Conservation (phyloP, 202 grass and related monocot species). For the Elaeis oleifera region DNA sequence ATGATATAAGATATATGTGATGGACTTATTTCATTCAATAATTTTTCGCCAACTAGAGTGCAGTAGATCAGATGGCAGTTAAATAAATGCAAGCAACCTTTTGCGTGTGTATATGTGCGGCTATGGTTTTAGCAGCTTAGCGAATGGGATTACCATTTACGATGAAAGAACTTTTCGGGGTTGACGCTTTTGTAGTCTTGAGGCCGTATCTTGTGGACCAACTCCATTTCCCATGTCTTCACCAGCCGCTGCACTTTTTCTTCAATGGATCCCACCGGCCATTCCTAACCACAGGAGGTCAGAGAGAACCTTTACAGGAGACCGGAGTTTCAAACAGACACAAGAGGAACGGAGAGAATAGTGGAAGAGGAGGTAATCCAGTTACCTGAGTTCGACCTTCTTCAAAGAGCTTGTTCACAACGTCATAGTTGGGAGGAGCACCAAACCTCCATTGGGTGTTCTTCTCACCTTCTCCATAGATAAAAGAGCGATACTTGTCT, state of each 20-base stretch:
- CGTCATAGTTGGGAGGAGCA: constrained; percentile 53
- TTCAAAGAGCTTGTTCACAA: constrained; percentile 78
- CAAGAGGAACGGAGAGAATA: too few species aligned
- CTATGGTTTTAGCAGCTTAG: too few species aligned
- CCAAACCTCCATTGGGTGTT: constrained; percentile 51
- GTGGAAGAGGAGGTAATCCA: too few species aligned
- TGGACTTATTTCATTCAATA: too few species aligned
- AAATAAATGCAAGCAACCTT: too few species aligned
- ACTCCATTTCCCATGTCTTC: constrained; percentile 71
- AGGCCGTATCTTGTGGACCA: constrained; percentile 37
- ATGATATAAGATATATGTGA: too few species aligned
- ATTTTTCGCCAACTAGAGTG: too few species aligned
- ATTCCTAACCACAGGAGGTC: constrained; percentile 14
- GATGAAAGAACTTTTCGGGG: constrained; percentile 16
- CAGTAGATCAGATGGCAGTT: too few species aligned
- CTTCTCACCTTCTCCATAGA: constrained; percentile 50
- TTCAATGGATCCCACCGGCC: constrained; percentile 55
- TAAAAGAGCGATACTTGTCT: constrained; percentile 60
- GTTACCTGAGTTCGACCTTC: constrained; percentile 43
- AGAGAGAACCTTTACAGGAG: too few species aligned
- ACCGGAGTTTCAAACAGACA: too few species aligned
- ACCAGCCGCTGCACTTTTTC: constrained; percentile 62
- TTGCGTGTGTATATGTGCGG: too few species aligned
- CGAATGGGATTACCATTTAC: constrained; percentile 33
- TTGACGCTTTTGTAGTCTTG: constrained; percentile 51